phyloP scores from a whole-genome alignment of 495 filamentous ascomycete species.

The Collariella sp. region DNA sequence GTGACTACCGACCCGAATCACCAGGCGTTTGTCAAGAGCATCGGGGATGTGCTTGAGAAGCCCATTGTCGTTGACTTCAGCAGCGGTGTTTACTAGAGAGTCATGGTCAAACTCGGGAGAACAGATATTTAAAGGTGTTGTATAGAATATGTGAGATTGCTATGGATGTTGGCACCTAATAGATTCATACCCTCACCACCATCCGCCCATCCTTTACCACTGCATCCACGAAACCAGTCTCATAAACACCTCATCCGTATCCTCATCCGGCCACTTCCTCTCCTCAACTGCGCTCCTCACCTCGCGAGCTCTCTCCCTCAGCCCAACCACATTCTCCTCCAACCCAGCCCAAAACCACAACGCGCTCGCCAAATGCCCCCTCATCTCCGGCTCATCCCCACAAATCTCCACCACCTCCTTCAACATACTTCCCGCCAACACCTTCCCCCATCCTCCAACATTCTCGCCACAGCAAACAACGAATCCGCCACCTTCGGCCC shows the following conservation, averaged over 20 bases:
- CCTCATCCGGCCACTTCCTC: constrained; percentile 19
- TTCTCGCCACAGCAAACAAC: constrained; percentile 9
- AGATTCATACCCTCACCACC: no score
- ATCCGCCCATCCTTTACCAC: constrained; percentile 1
- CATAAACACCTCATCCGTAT: constrained; percentile 12
- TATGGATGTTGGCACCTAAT: no score
- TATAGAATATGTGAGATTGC: no score
- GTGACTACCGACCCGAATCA: constrained; percentile 44
- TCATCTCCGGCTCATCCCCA: constrained; percentile 10
- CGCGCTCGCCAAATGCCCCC: constrained; percentile 8
- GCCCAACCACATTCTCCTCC: constrained; percentile 4
- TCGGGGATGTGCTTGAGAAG: constrained; percentile 31
- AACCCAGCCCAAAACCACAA: constrained; percentile 8
- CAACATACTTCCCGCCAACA: constrained; percentile 2
- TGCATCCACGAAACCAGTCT: constrained; percentile 14
- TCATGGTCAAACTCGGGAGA: no score
- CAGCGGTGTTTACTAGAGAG: constrained; percentile 20
- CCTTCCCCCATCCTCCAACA: constrained; percentile 4
- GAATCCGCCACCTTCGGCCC: constrained; percentile 10
- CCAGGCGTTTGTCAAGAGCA: constrained; percentile 32
- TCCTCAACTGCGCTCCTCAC: constrained; percentile 20
- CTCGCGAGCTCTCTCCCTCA: not conserved
- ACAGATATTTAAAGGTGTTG: no score
- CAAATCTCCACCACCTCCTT: constrained; percentile 7
- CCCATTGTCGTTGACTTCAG: constrained; percentile 39